Percentiles rank a stretch among this genome's conserved stretches.
Conservation (phyloP, 129 eudicot species). For the Artemisia argyi region DNA sequence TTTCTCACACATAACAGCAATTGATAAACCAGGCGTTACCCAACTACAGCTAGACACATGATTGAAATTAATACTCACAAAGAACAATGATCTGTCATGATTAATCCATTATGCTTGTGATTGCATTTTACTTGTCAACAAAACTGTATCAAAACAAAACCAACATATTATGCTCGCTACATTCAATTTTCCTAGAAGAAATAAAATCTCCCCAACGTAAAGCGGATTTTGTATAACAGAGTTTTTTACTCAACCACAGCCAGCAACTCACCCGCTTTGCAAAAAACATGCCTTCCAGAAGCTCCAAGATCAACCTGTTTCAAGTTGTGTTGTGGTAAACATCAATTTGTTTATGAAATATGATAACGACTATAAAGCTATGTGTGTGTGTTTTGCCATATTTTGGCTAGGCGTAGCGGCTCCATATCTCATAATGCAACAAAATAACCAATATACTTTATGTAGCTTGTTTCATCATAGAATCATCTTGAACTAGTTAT, state of each 20-base stretch:
- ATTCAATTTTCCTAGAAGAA: slow-evolving; percentile 7
- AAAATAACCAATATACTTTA: no score
- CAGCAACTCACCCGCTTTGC: slow-evolving; percentile 79
- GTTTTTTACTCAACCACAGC: slow-evolving; percentile 75
- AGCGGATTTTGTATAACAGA: no score
- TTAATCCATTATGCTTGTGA: slow-evolving; percentile 3
- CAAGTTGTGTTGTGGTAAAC: neutral
- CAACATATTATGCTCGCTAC: slow-evolving; percentile 21
- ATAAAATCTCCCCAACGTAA: neutral
- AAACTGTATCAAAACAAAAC: slow-evolving; percentile 22
- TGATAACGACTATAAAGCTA: neutral
- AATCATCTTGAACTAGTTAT: neutral
- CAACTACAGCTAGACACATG: neutral
- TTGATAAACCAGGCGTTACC: no score
- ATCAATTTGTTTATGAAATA: neutral
- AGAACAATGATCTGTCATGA: slow-evolving; percentile 9
- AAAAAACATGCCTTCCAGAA: slow-evolving; percentile 69
- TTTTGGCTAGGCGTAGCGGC: no score
- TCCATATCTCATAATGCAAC: no score
- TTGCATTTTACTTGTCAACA: slow-evolving; percentile 12
- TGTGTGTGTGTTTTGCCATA: neutral
- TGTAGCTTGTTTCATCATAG: no score
- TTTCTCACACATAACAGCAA: no score
- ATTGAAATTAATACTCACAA: neutral
- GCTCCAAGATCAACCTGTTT: slow-evolving; percentile 88